These are phyloP conservation scores for Alternaria burnsii DNA, from an alignment of 2,329 filamentous ascomycete genomes.

Conservation along the genomic window DNA sequence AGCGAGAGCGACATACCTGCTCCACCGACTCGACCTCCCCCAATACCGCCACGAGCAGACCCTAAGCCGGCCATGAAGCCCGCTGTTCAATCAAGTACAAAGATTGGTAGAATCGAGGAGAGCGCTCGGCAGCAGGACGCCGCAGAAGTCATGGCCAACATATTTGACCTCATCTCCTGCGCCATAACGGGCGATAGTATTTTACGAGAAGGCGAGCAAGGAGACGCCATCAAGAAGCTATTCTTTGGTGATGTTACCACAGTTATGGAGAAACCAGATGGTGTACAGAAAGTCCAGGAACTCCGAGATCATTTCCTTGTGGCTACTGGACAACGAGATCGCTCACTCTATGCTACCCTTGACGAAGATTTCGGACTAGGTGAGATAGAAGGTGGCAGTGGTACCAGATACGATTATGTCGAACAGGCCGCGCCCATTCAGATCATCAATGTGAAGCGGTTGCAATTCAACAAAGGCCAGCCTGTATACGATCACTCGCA, in stretches of 20 bases:
- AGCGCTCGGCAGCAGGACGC: conserved; percentile 86
- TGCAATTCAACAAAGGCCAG: conserved; percentile 68
- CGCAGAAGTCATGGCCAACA: conserved; percentile 92
- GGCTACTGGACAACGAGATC: conserved; percentile 65
- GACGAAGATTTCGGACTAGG: conserved; percentile 86
- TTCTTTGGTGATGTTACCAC: conserved; percentile 57
- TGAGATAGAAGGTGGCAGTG: conserved; percentile 61
- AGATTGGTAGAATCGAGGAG: conserved; percentile 62
- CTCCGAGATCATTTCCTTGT: conserved; percentile 70
- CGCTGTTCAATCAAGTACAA: conserved; percentile 25
- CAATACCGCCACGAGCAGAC: conserved; percentile 64
- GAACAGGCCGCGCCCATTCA: conserved; percentile 81
- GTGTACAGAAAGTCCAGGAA: conserved; percentile 62
- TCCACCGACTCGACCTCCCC: conserved; percentile 62
- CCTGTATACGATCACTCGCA: conserved; percentile 64
- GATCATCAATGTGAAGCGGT: conserved; percentile 88
- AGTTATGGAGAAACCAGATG: conserved; percentile 42
- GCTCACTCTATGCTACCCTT: conserved; percentile 82
- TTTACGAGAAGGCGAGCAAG: conserved; percentile 76
- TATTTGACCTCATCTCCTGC: conserved; percentile 88
- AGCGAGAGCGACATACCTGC: conserved; percentile 33
- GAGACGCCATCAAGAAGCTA: conserved; percentile 74
- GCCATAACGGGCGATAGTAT: conserved; percentile 78
- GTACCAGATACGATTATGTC: conserved; percentile 46
- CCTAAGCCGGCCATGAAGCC: conserved; percentile 10